Evolutionary conservation across 2,329 filamentous ascomycete genomes (phyloP).

Genomic region (Hymenoscyphus linearis): DNA sequence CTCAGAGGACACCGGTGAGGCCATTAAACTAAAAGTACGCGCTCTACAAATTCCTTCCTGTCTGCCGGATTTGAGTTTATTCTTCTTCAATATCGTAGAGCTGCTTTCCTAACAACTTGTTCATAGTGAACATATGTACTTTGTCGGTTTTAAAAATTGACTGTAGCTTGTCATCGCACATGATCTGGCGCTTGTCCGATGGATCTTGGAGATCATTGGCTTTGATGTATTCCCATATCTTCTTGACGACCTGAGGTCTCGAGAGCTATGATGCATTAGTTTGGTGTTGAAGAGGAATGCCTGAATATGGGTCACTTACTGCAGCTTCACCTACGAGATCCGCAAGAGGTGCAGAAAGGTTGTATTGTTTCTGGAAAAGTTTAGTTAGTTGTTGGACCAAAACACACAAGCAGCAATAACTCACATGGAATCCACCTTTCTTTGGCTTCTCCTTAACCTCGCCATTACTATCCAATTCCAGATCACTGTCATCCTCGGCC

Average conservation of each 20-base stretch:
- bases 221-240: slow-evolving; percentile 94
- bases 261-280: slow-evolving; percentile 57
- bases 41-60: background rate
- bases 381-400: slow-evolving; percentile 1
- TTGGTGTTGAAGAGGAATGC: background rate
- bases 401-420: slow-evolving; percentile 29
- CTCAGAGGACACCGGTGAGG: background rate
- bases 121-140: slow-evolving; percentile 99
- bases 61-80: background rate
- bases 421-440: slow-evolving; percentile 84
- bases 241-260: slow-evolving; percentile 91
- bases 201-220: slow-evolving; percentile 84
- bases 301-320: slow-evolving; percentile 40
- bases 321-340: slow-evolving; percentile 65
- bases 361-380: slow-evolving; percentile 58
- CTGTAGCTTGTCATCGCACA: slow-evolving; percentile 86
- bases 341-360: slow-evolving; percentile 63
- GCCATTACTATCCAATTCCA: slow-evolving; percentile 56
- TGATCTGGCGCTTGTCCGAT: slow-evolving; percentile 83
- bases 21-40: background rate
- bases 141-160: slow-evolving; percentile 86
- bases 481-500: slow-evolving; percentile 73
- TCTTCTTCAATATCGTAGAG: slow-evolving; percentile 76
- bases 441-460: slow-evolving; percentile 57
- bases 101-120: slow-evolving; percentile 87